Conservation (phyloP, 495 filamentous ascomycete genomes). For the Hypoxylon lenormandii region DNA sequence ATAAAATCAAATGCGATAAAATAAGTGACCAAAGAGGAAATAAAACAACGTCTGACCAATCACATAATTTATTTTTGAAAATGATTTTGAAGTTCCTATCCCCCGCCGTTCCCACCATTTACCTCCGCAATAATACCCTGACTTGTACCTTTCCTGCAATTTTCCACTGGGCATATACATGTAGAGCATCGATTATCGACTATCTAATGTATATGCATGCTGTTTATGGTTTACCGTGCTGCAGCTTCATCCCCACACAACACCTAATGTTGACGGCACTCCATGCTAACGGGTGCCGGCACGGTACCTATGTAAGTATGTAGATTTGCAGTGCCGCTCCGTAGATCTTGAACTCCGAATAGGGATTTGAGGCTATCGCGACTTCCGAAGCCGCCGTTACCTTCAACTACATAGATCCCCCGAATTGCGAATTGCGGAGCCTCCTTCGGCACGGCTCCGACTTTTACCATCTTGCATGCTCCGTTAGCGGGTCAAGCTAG, state of each 20-base stretch:
- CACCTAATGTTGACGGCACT: too few species aligned
- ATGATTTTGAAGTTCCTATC: constrained; percentile 21
- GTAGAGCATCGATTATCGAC: constrained; percentile 8
- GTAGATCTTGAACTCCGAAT: not conserved
- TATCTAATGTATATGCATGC: too few species aligned
- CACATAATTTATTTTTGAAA: constrained; percentile 36
- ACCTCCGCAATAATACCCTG: constrained; percentile 5
- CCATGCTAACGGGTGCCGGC: too few species aligned
- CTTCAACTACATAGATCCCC: not conserved
- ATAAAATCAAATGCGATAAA: constrained; percentile 23
- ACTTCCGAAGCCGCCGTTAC: not conserved
- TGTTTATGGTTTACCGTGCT: not conserved
- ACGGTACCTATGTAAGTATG: constrained; percentile 1
- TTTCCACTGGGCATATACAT: not conserved
- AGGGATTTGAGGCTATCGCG: constrained; percentile 1
- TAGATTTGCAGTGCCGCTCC: constrained; percentile 5
- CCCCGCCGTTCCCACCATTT: not conserved
- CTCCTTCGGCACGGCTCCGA: not conserved
- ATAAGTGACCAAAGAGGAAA: constrained; percentile 39
- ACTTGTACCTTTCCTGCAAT: constrained; percentile 4
- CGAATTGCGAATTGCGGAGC: not conserved
- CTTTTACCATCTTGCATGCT: not conserved
- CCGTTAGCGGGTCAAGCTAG: not conserved
- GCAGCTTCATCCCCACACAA: constrained; percentile 16
- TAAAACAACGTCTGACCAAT: constrained; percentile 24